Conservation (phyloP, 2,329 filamentous ascomycete genomes). For the Ophiocordyceps camponoti-saundersi region DNA sequence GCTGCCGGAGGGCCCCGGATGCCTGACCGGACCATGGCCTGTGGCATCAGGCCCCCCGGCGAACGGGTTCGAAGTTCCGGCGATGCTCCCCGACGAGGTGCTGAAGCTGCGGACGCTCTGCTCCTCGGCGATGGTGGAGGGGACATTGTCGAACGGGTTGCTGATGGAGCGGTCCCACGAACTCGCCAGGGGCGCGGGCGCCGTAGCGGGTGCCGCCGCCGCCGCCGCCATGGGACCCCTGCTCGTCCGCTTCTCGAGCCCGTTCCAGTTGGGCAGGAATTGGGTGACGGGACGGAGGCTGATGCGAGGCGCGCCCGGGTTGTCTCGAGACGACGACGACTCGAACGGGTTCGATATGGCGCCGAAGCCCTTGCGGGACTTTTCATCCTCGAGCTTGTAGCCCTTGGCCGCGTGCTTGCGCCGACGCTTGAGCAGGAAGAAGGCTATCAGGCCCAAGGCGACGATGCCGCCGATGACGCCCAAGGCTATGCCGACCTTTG, state of each 20-base stretch:
- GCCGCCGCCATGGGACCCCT: conserved; percentile 12
- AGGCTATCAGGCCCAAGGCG: conserved; percentile 47
- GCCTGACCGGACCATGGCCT: too few species aligned
- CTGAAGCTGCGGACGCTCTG: conserved; percentile 6
- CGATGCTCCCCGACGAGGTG: conserved; percentile 32
- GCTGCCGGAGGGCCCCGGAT: conserved; percentile 16
- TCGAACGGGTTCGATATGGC: conserved; percentile 12
- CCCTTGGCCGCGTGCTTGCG: conserved; percentile 45
- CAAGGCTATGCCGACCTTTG: conserved; percentile 71
- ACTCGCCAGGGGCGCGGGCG: neutral
- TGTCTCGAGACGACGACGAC: conserved; percentile 1
- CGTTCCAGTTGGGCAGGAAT: conserved; percentile 49
- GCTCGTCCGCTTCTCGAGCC: conserved; percentile 30
- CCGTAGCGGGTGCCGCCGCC: neutral
- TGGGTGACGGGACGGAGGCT: conserved; percentile 74
- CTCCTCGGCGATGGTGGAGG: conserved; percentile 23
- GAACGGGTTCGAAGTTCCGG: conserved; percentile 10
- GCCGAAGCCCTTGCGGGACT: conserved; percentile 27
- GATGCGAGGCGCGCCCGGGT: conserved; percentile 54
- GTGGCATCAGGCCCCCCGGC: neutral
- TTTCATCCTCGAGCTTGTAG: conserved; percentile 45
- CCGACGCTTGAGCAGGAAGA: conserved; percentile 52
- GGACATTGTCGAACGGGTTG: conserved; percentile 52
- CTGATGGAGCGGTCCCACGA: conserved; percentile 14
- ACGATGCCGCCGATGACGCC: conserved; percentile 59